Conservation (phyloP, 495 filamentous ascomycete species). For the Penicillium ochrochloron region DNA sequence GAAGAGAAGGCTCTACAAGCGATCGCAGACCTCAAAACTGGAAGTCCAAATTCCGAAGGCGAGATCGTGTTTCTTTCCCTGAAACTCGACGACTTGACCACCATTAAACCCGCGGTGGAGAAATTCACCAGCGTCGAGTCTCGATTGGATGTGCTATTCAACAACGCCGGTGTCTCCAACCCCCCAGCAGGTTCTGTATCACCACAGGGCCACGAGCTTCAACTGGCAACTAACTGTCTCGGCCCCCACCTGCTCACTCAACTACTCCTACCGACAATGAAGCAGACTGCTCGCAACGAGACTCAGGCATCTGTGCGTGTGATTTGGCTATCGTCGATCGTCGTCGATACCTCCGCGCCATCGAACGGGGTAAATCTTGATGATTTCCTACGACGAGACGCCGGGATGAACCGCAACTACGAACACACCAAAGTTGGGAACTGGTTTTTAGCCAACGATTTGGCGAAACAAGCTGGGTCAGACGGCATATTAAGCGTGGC, state of each 20-base stretch:
- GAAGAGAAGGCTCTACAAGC: conserved; percentile 37
- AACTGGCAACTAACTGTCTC: conserved; percentile 46
- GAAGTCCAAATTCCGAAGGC: conserved; percentile 22
- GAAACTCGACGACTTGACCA: conserved; percentile 53
- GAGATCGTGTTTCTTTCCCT: conserved; percentile 49
- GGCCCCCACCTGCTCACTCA: conserved; percentile 42
- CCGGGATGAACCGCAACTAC: conserved; percentile 28
- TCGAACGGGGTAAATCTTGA: conserved; percentile 10
- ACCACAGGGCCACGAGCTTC: conserved; percentile 43
- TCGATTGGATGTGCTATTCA: conserved; percentile 57
- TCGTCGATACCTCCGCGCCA: conserved; percentile 15
- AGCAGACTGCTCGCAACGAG: not conserved
- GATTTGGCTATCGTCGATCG: conserved; percentile 16
- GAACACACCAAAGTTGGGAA: conserved; percentile 32
- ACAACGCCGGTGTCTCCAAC: conserved; percentile 57
- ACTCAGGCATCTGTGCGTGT: conserved; percentile 14
- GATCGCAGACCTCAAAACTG: conserved; percentile 39
- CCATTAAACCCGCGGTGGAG: conserved; percentile 51
- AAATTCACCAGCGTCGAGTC: conserved; percentile 44
- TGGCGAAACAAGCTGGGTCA: conserved; percentile 13
- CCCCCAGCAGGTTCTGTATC: conserved; percentile 35
- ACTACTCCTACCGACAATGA: conserved; percentile 32
- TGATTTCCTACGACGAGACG: not conserved
- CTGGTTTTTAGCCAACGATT: conserved; percentile 31
- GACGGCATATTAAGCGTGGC: conserved; percentile 36